These are phyloP conservation scores for Neonothopanus nambi DNA, from an alignment of 1,284 basidiomycete genomes.

Conservation along the genomic window DNA sequence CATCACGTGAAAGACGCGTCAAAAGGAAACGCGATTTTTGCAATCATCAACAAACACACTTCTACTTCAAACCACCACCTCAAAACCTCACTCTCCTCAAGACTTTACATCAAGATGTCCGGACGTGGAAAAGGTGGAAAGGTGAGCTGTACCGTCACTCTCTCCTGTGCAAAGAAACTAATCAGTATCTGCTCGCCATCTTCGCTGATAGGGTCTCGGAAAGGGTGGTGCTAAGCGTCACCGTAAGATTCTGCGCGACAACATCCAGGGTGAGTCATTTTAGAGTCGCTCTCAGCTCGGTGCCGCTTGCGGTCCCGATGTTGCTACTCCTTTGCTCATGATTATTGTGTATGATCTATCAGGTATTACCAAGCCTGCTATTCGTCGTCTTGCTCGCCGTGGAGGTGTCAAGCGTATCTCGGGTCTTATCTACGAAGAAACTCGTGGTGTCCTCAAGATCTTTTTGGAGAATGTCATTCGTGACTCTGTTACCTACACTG, in stretches of 20 bases:
- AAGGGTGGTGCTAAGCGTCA: conserved; percentile 8
- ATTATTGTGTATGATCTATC: not conserved
- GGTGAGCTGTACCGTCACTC: not conserved
- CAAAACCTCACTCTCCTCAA: not conserved
- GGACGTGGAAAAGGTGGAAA: conserved; percentile 9
- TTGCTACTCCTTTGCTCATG: too few relatives aligned
- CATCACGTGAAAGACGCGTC: too few relatives aligned
- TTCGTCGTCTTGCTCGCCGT: conserved; percentile 10
- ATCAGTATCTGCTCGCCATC: too few relatives aligned
- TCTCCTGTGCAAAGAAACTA: too few relatives aligned
- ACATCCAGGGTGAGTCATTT: conserved; percentile 6
- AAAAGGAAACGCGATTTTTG: too few relatives aligned
- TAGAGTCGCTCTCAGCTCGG: too few relatives aligned
- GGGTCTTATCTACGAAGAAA: conserved; percentile 9
- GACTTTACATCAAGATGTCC: not conserved
- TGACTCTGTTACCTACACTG: conserved; percentile 9
- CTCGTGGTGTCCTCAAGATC: conserved; percentile 9
- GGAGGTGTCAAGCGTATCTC: conserved; percentile 12
- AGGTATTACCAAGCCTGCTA: conserved; percentile 9
- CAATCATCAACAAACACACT: too few relatives aligned
- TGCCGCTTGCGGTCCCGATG: too few relatives aligned
- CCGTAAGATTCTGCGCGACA: conserved; percentile 6
- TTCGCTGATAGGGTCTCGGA: not conserved
- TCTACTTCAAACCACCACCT: conserved; percentile 4
- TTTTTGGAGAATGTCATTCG: conserved; percentile 8